Evolutionary conservation across 768 basidiomycete species (phyloP), one percentile per base, ranked within the genome.

Genomic region (Leccinum fibrillosum): DNA sequence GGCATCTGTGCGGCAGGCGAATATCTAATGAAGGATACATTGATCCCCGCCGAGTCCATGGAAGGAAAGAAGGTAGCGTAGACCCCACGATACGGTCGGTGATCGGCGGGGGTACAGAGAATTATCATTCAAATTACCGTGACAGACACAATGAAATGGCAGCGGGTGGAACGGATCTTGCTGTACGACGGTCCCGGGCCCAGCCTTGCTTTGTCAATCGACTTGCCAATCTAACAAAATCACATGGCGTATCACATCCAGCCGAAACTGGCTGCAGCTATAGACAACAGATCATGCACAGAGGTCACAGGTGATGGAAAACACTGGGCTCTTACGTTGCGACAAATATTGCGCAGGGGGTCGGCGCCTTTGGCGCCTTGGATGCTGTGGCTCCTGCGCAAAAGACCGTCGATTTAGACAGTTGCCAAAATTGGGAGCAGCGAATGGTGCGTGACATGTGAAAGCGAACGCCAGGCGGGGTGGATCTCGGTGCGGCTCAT

Each of bases 1-100:
- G 89, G 84, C 1, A 83, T 94, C 21, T 88, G 88, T 60, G 82
- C 82, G 0, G 75, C 80, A 4, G 92, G 92, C 39, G 90, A 92
- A 69, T 77, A 81, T 64, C 71, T 93, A 47, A 85, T 92, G 83
- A 74, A 76, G 12, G 69, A 69, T 26, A 65, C 66, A 5, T 61
- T 74, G 62, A 62, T 70, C 55, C 56, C 66, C 60, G 50, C 32
- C 13, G 35, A 47, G 39, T 53, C 62, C 9, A 55, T 57, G 49
- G 58, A 61, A 54, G 58, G 60, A 62, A 62, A 49, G 50, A 72
- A 68, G 62, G 49, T 64, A 49, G 23, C 59, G 6, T 69, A 66
- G 60, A 59, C 60, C 61, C 19, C 66, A 68, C 59, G 68, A 52
- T 62, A 12, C 32, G 19, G 62, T 69, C 66, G 67, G 60, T 56